Percentiles rank a stretch among this genome's conserved stretches.
Evolutionary conservation across 352 stramenopile species (phyloP).

Genomic region (Phytophthora hibernalis): DNA sequence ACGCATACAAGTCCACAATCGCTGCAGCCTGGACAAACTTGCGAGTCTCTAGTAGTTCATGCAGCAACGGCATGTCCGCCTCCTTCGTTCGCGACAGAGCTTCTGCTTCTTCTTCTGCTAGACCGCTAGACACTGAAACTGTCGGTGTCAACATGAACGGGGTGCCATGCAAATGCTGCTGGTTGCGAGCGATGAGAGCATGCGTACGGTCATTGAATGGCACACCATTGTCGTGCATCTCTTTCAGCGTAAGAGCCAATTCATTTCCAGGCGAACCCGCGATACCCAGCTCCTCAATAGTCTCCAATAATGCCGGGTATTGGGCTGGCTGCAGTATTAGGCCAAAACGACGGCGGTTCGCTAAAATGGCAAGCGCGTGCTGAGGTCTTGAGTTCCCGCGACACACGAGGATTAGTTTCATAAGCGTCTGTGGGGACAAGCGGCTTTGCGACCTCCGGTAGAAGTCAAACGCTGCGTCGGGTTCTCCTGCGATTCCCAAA

Average conservation of each 20-base stretch:
- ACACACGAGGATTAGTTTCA: constrained; percentile 60
- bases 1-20: constrained; percentile 38
- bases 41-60: constrained; percentile 36
- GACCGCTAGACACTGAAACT: neutral
- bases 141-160: constrained; percentile 26
- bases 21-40: constrained; percentile 45
- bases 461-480: constrained; percentile 68
- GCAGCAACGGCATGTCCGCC: constrained; percentile 28
- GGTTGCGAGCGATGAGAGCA: constrained; percentile 47
- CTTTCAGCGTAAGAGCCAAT: constrained; percentile 43
- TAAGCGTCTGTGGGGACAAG: constrained; percentile 52
- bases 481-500: constrained; percentile 43
- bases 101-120: neutral
- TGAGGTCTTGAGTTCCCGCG: constrained; percentile 42
- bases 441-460: constrained; percentile 53
- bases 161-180: constrained; percentile 40
- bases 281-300: constrained; percentile 45
- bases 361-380: constrained; percentile 57
- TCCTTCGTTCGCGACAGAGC: constrained; percentile 30
- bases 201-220: constrained; percentile 36
- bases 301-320: constrained; percentile 56
- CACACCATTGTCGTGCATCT: constrained; percentile 49
- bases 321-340: constrained; percentile 46
- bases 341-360: constrained; percentile 64
- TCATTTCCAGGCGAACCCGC: constrained; percentile 39